A percentile compares a stretch with the other conserved stretches of the same genome.
Conservation (phyloP, 1,139 yeast species). For the Taphrina flavorubra region DNA sequence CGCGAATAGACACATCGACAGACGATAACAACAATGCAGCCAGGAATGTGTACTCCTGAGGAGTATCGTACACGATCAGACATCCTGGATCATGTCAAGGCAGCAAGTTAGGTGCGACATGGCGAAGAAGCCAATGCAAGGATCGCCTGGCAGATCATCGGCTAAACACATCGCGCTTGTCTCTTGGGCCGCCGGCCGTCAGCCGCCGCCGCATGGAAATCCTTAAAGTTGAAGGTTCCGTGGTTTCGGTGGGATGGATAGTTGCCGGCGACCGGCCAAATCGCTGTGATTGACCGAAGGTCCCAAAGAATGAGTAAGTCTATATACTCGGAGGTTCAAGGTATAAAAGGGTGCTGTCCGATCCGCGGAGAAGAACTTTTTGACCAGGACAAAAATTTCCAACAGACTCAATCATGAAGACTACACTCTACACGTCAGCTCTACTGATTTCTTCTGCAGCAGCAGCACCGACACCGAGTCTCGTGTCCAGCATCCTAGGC, state of each 20-base stretch:
- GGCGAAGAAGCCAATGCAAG: not conserved
- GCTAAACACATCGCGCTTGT: not conserved
- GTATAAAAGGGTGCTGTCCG: not conserved
- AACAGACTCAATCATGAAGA: not conserved
- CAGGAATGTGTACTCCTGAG: too few species aligned
- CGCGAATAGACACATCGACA: too few species aligned
- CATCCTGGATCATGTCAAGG: not conserved
- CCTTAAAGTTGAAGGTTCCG: not conserved
- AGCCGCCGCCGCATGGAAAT: not conserved
- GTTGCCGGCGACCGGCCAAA: too few species aligned
- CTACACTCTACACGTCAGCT: slow-evolving; percentile 7
- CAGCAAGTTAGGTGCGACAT: not conserved
- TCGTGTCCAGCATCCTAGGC: not conserved
- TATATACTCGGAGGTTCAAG: too few species aligned
- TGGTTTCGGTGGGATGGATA: not conserved
- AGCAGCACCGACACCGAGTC: slow-evolving; percentile 52
- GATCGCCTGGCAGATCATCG: not conserved
- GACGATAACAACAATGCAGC: too few species aligned
- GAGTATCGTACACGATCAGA: too few species aligned
- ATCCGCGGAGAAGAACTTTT: not conserved
- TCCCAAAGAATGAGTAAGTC: not conserved
- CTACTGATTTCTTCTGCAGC: not conserved
- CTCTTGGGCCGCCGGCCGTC: not conserved
- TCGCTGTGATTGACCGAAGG: not conserved
- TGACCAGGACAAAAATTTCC: not conserved